phyloP scores from a whole-genome alignment of 2,329 filamentous ascomycete genomes.

The Monosporascus sp. region DNA sequence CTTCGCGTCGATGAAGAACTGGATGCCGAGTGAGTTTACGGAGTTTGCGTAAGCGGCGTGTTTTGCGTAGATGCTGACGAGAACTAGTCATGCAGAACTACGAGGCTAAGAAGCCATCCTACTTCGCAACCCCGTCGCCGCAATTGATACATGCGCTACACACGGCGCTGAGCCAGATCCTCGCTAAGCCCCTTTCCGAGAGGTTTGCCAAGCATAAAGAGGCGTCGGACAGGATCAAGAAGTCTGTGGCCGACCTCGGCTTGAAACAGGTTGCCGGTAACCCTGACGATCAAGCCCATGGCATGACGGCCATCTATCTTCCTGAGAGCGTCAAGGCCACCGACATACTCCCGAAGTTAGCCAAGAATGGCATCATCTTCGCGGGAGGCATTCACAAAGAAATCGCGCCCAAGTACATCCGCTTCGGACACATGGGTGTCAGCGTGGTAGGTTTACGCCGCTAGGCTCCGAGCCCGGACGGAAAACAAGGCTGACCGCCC shows the following conservation, averaged over 20 bases:
- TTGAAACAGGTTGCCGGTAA: constrained; percentile 81
- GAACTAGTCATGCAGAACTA: constrained; percentile 94
- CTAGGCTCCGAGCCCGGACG: neutral
- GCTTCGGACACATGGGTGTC: constrained; percentile 97
- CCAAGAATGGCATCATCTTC: constrained; percentile 87
- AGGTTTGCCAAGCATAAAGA: constrained; percentile 78
- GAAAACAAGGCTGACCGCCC: constrained; percentile 13
- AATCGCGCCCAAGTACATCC: constrained; percentile 87
- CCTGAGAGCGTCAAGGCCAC: constrained; percentile 77
- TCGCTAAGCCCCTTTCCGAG: constrained; percentile 72
- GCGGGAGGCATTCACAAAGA: constrained; percentile 95
- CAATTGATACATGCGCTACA: constrained; percentile 91
- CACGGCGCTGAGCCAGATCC: constrained; percentile 80
- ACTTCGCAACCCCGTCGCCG: constrained; percentile 94
- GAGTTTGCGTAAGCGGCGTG: neutral
- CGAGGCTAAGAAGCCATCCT: constrained; percentile 93
- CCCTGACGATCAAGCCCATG: constrained; percentile 87
- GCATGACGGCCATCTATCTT: constrained; percentile 96
- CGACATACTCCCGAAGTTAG: constrained; percentile 77
- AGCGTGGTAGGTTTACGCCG: constrained; percentile 57
- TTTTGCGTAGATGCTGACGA: constrained; percentile 10
- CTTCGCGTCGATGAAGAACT: constrained; percentile 96
- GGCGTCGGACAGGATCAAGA: constrained; percentile 81
- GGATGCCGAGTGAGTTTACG: constrained; percentile 70
- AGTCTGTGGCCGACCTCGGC: constrained; percentile 71